A percentile compares a stretch with the other conserved stretches of the same genome.
These are phyloP conservation scores for Apiospora kogelbergensis DNA, from an alignment of 2,329 filamentous ascomycete species.

Conservation along the genomic window DNA sequence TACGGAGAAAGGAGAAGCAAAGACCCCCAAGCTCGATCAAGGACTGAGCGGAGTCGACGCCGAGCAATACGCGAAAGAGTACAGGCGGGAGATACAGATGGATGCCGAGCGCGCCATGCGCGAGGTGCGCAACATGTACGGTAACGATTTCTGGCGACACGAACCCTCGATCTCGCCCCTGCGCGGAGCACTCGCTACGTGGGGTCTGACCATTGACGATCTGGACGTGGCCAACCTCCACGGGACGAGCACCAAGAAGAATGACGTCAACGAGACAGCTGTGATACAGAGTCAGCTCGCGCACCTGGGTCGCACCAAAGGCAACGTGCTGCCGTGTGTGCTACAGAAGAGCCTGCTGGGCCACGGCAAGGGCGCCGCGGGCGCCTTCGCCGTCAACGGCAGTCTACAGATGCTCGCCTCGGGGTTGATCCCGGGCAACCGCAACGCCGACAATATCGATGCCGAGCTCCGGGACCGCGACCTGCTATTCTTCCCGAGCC, in stretches of 20 bases:
- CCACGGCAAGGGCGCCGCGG: constrained; percentile 37
- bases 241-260: constrained; percentile 38
- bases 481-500: constrained; percentile 33
- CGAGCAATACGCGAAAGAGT: constrained; percentile 5
- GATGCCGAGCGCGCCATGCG: constrained; percentile 20
- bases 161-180: constrained; percentile 32
- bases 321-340: constrained; percentile 33
- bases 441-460: constrained; percentile 38
- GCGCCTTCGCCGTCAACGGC: constrained; percentile 30
- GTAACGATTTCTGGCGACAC: constrained; percentile 30
- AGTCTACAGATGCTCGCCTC: constrained; percentile 34
- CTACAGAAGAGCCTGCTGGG: constrained; percentile 39
- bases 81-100: constrained; percentile 16
- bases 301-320: constrained; percentile 33
- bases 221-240: constrained; percentile 37
- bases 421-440: constrained; percentile 35
- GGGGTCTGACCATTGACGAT: constrained; percentile 38
- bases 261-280: constrained; percentile 39
- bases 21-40: constrained; percentile 4
- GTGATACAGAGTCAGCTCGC: constrained; percentile 36
- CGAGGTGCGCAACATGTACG: constrained; percentile 23
- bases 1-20: background rate
- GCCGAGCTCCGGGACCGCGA: constrained; percentile 25
- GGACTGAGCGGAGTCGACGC: constrained; percentile 7
- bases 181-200: constrained; percentile 34